Base-by-base conservation (phyloP, 164 flowering plant genomes). In the Hamamelis virginiana region DNA sequence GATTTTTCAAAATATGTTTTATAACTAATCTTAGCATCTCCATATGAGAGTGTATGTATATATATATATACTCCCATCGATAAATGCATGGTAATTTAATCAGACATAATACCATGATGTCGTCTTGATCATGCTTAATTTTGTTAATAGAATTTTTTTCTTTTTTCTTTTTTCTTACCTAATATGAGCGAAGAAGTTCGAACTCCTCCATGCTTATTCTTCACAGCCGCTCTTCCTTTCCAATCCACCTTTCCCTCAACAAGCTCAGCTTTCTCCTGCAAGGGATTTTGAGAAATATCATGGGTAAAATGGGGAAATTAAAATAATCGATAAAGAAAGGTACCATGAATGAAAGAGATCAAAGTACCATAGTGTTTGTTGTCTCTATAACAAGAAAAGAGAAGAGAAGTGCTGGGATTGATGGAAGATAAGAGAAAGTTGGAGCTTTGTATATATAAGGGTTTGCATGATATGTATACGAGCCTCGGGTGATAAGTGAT, bases 211-310 rank as follows among this genome's bases (percentile, higher is more conserved):
- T 90, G 92, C 65, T 73, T 79, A 55, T 77, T 33, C 77, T 78
- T 90, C 33, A 59, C 47, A 23, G 91, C 90, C 52, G 80, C 13
- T 75, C 85, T 83, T 76, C 96, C 96, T 69, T 70, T 84, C 95
- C 95, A 90, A 50, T 90, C 91, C 45, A 86, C 95, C 80, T 86
- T 90, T 25, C 89, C 95, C 67, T 81, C 84, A 28, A 85, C 75
- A 23, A 81, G 47, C 65, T 75, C 83, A 65, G 10, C 72, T 69
- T 78, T 68, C 65, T 83, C 89, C 90, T 83, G 73, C 66, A 73
- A 21, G 6, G 60, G 27, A 56, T 46, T 28, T 9, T 41, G 8
- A 59, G 10, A 38, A 64, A 43, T 21, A 57, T 61, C 12, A 53
- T n/a, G 52, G 27, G 1, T 16, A 43, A n/a, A 43, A 16, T 15